Base-by-base conservation (phyloP, 345 rosid genomes). In the Rhizophora mangle region DNA sequence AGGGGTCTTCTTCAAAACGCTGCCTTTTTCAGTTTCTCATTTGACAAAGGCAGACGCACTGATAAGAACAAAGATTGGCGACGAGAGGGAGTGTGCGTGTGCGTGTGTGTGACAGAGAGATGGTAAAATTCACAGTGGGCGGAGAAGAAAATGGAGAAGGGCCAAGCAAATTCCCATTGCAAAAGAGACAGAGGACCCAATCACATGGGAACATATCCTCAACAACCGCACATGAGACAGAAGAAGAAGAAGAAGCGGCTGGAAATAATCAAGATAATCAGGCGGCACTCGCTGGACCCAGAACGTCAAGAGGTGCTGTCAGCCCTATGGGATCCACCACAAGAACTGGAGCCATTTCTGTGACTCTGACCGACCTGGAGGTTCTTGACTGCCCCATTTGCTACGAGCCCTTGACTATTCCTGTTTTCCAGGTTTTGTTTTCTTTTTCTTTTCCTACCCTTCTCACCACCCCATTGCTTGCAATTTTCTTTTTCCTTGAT, bases 361-460 rank as follows among this genome's bases (percentile, higher is more conserved):
- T 11, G 18, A 82, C 76, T 34, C 49, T 83, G 31, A 61, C 78
- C 8, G 89, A 83, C 73, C 82, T 85, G 7, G 84, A 83, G 22
- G 81, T 82, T 34, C 73, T 85, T 21, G 89, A 83, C 71, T 83
- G 89, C 73, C 37, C 74, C 52, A 69, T 82, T 47, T 85, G 89
- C 74, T 78, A 6, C 26, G 82, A 82, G 60, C 66, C 87, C 9
- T 73, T 85, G 73, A 70, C 74, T 16, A 21, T 65, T 72, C 89
- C 87, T 4, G 78, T 85, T 29, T 83, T 65, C 58, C 87, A 85
- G 89, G 89, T 83, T 39, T 30, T 61, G 5, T 24, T 57, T 57
- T 19, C 39, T 34, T 20, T 7, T 32, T 69, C 37, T 29, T 26
- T 67, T 21, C 11, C 18, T 49, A 0, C 16, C 18, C 5, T 19